These are phyloP conservation scores for Dactylorhiza incarnata DNA, from an alignment of 106 monocot species.

Conservation along the genomic window DNA sequence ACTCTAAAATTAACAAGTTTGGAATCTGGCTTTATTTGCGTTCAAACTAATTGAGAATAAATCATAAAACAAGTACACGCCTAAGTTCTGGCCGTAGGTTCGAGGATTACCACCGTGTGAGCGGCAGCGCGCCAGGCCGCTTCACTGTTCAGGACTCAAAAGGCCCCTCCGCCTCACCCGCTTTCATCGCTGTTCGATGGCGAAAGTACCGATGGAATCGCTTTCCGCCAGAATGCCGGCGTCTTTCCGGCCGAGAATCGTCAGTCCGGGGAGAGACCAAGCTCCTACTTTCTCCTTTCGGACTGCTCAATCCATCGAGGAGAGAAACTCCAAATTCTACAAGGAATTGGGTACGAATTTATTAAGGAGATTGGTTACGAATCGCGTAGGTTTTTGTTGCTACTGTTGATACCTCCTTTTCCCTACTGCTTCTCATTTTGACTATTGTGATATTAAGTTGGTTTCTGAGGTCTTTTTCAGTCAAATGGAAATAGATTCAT, in stretches of 20 bases:
- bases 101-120: neutral
- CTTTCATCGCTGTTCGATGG: neutral
- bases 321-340: conserved; percentile 21
- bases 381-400: too few relatives aligned
- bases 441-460: neutral
- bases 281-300: neutral
- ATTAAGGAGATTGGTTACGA: too few relatives aligned
- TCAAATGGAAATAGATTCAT: neutral
- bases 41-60: too few relatives aligned
- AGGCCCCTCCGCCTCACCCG: neutral
- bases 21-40: too few relatives aligned
- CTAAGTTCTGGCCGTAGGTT: neutral
- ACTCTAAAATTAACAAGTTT: too few relatives aligned
- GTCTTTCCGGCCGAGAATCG: neutral
- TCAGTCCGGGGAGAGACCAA: neutral
- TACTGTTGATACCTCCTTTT: neutral
- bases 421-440: neutral
- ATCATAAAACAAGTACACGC: too few relatives aligned
- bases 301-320: conserved; percentile 29
- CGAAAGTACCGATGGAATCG: neutral
- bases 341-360: conserved; percentile 40
- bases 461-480: neutral
- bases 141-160: too few relatives aligned
- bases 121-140: conserved; percentile 3
- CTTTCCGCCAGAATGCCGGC: neutral